Evolutionary conservation across 1,139 yeast genomes (phyloP).

Genomic region (Wickerhamiella pararugosa): DNA sequence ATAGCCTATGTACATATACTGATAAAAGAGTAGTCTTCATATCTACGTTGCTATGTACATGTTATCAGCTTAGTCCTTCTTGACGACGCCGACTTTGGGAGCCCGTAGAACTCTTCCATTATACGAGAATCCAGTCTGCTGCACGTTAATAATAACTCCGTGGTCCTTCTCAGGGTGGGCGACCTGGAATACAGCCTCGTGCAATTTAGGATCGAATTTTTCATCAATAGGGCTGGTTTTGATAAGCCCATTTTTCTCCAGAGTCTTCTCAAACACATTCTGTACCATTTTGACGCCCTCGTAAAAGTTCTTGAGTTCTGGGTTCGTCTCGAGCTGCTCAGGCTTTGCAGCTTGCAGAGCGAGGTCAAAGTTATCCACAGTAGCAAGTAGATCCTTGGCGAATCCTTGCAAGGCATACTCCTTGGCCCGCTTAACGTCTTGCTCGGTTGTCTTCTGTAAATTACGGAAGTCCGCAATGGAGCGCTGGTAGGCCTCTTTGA

Average conservation of each 20-base stretch:
- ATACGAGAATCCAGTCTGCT: constrained; percentile 77
- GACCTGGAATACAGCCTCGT: constrained; percentile 85
- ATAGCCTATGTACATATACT: constrained; percentile 1
- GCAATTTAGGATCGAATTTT: constrained; percentile 77
- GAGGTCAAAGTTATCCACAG: constrained; percentile 81
- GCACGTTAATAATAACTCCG: constrained; percentile 86
- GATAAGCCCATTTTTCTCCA: constrained; percentile 61
- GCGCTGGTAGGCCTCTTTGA: constrained; percentile 71
- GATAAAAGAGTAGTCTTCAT: neutral
- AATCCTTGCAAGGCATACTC: constrained; percentile 89
- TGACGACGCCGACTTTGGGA: constrained; percentile 91
- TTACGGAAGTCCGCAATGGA: constrained; percentile 88
- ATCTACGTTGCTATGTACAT: constrained; percentile 11
- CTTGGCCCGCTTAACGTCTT: constrained; percentile 73
- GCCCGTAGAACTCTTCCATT: constrained; percentile 87
- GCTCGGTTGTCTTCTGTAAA: constrained; percentile 78
- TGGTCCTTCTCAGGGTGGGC: constrained; percentile 84
- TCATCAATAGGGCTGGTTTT: constrained; percentile 78
- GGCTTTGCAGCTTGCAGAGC: constrained; percentile 57
- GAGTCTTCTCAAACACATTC: constrained; percentile 72
- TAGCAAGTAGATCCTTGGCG: constrained; percentile 79
- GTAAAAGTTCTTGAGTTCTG: constrained; percentile 59
- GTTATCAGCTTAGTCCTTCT: constrained; percentile 9
- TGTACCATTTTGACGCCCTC: constrained; percentile 91
- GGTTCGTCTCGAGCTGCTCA: constrained; percentile 21